Evolutionary conservation across 1,284 basidiomycete genomes (phyloP), one percentile per base, ranked within the genome.

Genomic region (Leccinum cinnamomeum): DNA sequence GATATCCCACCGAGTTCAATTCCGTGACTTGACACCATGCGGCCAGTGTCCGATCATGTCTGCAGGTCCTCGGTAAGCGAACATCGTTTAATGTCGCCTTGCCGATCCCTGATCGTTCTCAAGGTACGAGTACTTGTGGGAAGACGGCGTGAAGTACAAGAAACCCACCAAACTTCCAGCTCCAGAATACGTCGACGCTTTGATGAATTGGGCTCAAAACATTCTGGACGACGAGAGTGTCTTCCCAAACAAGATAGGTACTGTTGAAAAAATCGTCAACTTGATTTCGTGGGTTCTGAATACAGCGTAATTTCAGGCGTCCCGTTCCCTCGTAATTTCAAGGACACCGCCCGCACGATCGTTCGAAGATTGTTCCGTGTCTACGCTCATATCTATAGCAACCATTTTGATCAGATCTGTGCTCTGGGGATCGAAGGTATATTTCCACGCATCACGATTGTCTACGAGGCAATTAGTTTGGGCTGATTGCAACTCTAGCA

Each of bases 341-440:
- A 89, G 53, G 89, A 93, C 20, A 97, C 93, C 0, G 90, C 98
- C 65, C 91, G 95, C 75, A 95, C 94, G 14, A 95, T 99, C 63
- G 86, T 96, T 62, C 85, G 97, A 58, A 85, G 97, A 28, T 79
- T 99, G 56, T 99, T 99, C 84, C 85, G 97, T 14, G 93, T 99
- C 50, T 99, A 99, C 74, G 97, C 96, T 23, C 97, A 99, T 77
- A 89, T 99, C 71, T 99, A 99, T 82, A 97, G 97, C 82, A 96
- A 96, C 70, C 97, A 99, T 78, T 99, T 99, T 77, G 97, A 98
- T 71, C 97, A 98, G 73, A 94, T 99, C 64, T 99, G 97, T 76
- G 97, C 97, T 7, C 80, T 99, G 56, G 95, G 95, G 14, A 98
- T 99, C 64, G 97, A 99, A 85, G 95, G 95, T 97, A 67, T 58